Evolutionary conservation across 768 basidiomycete genomes (phyloP).

Genomic region (Glaciozyma martinii): DNA sequence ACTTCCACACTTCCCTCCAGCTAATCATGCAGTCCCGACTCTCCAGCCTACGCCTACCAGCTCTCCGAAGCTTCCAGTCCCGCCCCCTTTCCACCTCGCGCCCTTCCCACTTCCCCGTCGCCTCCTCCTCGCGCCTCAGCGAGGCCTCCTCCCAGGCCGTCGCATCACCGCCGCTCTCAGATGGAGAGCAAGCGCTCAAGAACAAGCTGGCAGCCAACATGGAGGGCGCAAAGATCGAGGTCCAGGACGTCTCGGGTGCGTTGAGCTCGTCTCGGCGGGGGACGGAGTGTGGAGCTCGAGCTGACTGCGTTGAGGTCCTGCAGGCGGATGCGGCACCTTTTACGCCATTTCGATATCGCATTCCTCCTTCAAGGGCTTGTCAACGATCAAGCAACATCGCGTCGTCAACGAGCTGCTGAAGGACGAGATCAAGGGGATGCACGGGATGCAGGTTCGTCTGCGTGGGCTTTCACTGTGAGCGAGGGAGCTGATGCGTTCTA

Average conservation of each 20-base stretch:
- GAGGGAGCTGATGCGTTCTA: neutral
- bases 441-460: constrained; percentile 74
- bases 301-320: neutral
- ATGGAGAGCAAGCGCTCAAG: constrained; percentile 61
- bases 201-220: constrained; percentile 66
- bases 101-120: neutral
- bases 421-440: constrained; percentile 79
- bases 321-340: constrained; percentile 95
- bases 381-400: constrained; percentile 86
- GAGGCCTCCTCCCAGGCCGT: neutral
- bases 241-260: constrained; percentile 91
- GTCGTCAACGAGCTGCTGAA: constrained; percentile 78
- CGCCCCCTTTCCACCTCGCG: neutral
- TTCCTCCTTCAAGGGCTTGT: constrained; percentile 70
- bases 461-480: neutral
- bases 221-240: constrained; percentile 66
- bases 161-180: constrained; percentile 5
- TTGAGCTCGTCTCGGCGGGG: neutral
- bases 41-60: neutral
- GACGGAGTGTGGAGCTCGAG: neutral
- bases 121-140: neutral
- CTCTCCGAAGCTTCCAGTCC: neutral
- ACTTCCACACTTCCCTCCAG: neutral
- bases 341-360: constrained; percentile 86
- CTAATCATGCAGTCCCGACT: neutral